These are phyloP conservation scores for Xylaria sp. DNA, from an alignment of 2,329 filamentous ascomycete species.

Conservation along the genomic window DNA sequence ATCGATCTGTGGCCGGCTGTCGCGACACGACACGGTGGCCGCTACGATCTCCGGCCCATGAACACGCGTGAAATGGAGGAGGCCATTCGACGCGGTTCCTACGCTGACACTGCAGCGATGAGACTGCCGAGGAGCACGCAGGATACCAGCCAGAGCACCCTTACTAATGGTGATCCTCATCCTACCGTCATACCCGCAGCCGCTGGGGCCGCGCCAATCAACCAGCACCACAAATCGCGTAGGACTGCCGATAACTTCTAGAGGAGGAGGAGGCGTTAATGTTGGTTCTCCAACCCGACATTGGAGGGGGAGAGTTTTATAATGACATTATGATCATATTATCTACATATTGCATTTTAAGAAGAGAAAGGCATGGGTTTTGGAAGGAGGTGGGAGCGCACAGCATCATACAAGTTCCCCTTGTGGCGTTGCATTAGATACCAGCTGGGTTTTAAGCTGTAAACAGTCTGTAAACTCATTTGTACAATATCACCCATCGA, in stretches of 20 bases:
- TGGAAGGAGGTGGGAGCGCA: conserved; percentile 14
- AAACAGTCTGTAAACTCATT: conserved; percentile 12
- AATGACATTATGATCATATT: conserved; percentile 30
- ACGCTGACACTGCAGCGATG: conserved; percentile 24
- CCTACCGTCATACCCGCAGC: conserved; percentile 28
- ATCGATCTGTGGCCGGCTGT: conserved; percentile 87
- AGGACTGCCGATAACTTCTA: conserved; percentile 44
- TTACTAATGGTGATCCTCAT: conserved; percentile 40
- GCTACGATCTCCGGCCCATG: conserved; percentile 42
- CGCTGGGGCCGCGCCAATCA: conserved; percentile 17
- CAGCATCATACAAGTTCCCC: conserved; percentile 14
- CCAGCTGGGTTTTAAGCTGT: conserved; percentile 8
- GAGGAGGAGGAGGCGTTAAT: background rate
- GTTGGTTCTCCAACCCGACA: background rate
- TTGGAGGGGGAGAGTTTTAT: background rate
- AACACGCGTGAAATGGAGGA: conserved; percentile 46
- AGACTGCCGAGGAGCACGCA: conserved; percentile 39
- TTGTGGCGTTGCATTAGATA: conserved; percentile 12
- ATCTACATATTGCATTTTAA: conserved; percentile 1
- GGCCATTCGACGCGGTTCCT: conserved; percentile 40
- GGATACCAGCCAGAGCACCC: conserved; percentile 48
- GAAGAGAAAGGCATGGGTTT: conserved; percentile 3
- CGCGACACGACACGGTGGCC: conserved; percentile 56
- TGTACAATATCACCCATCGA: conserved; percentile 1
- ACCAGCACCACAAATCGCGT: conserved; percentile 34